Evolutionary conservation across 2,329 filamentous ascomycete species (phyloP).

Genomic region (Xylaria sp.): DNA sequence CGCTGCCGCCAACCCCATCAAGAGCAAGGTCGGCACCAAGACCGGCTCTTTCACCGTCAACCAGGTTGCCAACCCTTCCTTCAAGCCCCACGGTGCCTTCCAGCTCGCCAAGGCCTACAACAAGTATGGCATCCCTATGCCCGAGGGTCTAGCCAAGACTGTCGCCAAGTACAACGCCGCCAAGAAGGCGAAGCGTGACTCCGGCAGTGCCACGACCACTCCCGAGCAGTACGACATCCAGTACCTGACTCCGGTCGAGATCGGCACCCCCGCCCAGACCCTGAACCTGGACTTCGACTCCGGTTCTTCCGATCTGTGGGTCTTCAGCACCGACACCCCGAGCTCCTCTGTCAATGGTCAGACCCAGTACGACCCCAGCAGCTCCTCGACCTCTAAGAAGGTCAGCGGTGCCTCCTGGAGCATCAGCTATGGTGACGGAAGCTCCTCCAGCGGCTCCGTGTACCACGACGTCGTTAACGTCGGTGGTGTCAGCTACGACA

Average conservation of each 20-base stretch:
- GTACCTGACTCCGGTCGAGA: slow-evolving; percentile 49
- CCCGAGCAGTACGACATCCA: slow-evolving; percentile 49
- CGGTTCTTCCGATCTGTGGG: slow-evolving; percentile 52
- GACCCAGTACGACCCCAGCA: slow-evolving; percentile 45
- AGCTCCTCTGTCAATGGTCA: slow-evolving; percentile 45
- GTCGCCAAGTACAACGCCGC: slow-evolving; percentile 41
- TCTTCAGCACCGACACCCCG: slow-evolving; percentile 48
- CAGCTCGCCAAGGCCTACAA: slow-evolving; percentile 48
- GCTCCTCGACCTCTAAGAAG: slow-evolving; percentile 45
- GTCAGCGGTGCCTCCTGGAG: slow-evolving; percentile 46
- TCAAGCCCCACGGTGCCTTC: slow-evolving; percentile 45
- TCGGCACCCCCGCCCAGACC: slow-evolving; percentile 51
- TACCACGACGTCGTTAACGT: slow-evolving; percentile 50
- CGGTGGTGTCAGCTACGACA: slow-evolving; percentile 46
- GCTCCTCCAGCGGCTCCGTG: slow-evolving; percentile 51
- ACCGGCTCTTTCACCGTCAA: slow-evolving; percentile 44
- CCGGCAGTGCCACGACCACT: slow-evolving; percentile 44
- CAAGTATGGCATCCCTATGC: slow-evolving; percentile 46
- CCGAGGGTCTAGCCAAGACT: slow-evolving; percentile 43
- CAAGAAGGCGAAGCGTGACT: slow-evolving; percentile 41
- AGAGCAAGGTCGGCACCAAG: slow-evolving; percentile 40
- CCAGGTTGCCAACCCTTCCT: slow-evolving; percentile 45
- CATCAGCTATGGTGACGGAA: slow-evolving; percentile 51
- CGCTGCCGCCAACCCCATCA: slow-evolving; percentile 42
- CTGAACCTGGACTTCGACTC: slow-evolving; percentile 52